Evolutionary conservation across 2,329 filamentous ascomycete genomes (phyloP).

Genomic region (Sporothrix protearum): DNA sequence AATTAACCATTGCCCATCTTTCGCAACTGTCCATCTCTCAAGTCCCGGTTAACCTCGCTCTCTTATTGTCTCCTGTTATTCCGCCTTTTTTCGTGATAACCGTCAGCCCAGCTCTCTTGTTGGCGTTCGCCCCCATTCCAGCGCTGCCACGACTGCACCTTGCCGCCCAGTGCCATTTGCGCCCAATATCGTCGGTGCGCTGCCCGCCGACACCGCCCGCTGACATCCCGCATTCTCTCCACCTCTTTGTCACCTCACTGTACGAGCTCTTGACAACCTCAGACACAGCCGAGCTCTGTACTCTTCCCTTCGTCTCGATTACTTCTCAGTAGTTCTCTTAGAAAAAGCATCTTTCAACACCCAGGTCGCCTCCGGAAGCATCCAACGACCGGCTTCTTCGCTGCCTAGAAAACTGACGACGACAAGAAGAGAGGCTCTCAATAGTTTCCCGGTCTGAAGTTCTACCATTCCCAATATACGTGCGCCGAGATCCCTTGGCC

Average conservation of each 20-base stretch:
- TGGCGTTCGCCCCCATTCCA: neutral
- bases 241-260: neutral
- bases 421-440: neutral
- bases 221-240: neutral
- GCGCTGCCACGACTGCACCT: neutral
- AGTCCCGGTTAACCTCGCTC: neutral
- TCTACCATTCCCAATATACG: too few species aligned
- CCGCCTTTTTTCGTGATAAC: neutral
- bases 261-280: neutral
- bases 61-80: neutral
- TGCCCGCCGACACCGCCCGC: conserved; percentile 18
- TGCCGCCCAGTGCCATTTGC: conserved; percentile 19
- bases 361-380: neutral
- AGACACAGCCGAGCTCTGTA: neutral
- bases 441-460: neutral
- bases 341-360: neutral
- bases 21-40: conserved; percentile 4
- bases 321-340: neutral
- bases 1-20: conserved; percentile 1
- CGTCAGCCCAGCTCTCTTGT: neutral
- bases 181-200: conserved; percentile 21
- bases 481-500: neutral
- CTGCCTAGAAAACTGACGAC: neutral
- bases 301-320: neutral
- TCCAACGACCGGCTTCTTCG: neutral